Percentiles rank a stretch among this genome's conserved stretches.
These are phyloP conservation scores for Glycyrrhiza uralensis DNA, from an alignment of 306 rosid genomes.

Conservation along the genomic window DNA sequence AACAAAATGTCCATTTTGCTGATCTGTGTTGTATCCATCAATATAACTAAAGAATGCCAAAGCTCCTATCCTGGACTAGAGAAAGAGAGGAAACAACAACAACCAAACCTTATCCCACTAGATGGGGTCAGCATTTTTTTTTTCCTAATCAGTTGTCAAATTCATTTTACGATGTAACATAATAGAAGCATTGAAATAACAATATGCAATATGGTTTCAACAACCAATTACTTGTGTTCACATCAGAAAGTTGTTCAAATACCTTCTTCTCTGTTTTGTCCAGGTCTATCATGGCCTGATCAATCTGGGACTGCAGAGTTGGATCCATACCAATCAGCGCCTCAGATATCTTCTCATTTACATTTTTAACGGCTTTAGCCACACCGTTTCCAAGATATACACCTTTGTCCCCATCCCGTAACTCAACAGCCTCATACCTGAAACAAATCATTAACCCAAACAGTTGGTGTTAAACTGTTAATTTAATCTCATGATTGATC, in stretches of 20 bases:
- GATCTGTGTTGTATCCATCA: neutral
- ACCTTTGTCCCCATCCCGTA: slow-evolving; percentile 91
- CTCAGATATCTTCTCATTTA: slow-evolving; percentile 84
- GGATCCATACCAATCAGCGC: slow-evolving; percentile 96
- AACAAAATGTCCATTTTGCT: slow-evolving; percentile 7
- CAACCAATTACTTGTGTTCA: neutral
- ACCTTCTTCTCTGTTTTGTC: slow-evolving; percentile 99
- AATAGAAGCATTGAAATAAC: neutral
- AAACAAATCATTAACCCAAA: slow-evolving; percentile 19
- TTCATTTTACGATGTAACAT: slow-evolving; percentile 3
- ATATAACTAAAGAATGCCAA: neutral
- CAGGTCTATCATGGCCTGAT: slow-evolving; percentile 87
- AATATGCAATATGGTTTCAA: neutral
- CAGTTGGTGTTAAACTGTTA: neutral
- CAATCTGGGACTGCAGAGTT: slow-evolving; percentile 85
- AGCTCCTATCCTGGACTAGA: neutral
- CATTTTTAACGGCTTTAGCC: slow-evolving; percentile 72
- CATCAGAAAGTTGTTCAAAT: neutral
- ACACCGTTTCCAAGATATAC: slow-evolving; percentile 85
- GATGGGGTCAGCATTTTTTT: neutral
- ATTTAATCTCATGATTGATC: neutral
- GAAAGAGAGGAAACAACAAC: neutral
- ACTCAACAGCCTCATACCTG: slow-evolving; percentile 91
- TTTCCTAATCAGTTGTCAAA: neutral
- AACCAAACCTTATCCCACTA: neutral